phyloP scores from a whole-genome alignment of 2,329 filamentous ascomycete species.

The Pyrenophora graminea region DNA sequence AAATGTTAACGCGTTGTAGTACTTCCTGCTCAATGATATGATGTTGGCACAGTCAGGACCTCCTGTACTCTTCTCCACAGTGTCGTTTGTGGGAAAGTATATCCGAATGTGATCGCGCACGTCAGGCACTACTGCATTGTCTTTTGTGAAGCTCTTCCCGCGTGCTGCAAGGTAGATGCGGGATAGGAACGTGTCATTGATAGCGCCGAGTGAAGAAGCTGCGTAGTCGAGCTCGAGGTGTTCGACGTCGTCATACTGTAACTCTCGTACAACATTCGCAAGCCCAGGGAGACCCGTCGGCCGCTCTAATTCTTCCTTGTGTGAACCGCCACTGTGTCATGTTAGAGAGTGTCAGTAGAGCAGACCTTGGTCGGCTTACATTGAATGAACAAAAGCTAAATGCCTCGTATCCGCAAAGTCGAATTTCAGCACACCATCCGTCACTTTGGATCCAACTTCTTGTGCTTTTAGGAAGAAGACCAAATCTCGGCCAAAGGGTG shows the following conservation, averaged over 20 bases:
- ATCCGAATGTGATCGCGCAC: slow-evolving; percentile 31
- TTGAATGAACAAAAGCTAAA: slow-evolving; percentile 82
- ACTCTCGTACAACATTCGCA: slow-evolving; percentile 61
- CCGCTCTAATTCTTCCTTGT: slow-evolving; percentile 43
- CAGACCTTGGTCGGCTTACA: slow-evolving; percentile 59
- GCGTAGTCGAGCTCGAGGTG: slow-evolving; percentile 73
- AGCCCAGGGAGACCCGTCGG: slow-evolving; percentile 76
- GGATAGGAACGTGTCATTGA: slow-evolving; percentile 70
- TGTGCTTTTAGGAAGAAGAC: slow-evolving; percentile 70
- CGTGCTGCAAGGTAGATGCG: slow-evolving; percentile 62
- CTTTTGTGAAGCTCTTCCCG: slow-evolving; percentile 41
- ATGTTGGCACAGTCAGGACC: slow-evolving; percentile 71
- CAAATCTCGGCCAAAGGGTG: slow-evolving; percentile 71
- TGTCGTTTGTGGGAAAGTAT: slow-evolving; percentile 39
- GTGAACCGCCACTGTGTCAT: slow-evolving; percentile 37
- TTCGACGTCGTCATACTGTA: slow-evolving; percentile 40
- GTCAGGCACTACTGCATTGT: neutral
- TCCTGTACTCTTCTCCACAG: slow-evolving; percentile 65
- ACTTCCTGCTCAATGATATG: slow-evolving; percentile 75
- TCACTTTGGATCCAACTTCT: slow-evolving; percentile 65
- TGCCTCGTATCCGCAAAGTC: slow-evolving; percentile 76
- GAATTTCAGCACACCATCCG: slow-evolving; percentile 73
- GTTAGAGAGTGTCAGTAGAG: slow-evolving; percentile 5
- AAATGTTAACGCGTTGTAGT: slow-evolving; percentile 72
- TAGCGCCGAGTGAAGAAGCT: slow-evolving; percentile 77